Percentiles rank a stretch among this genome's conserved stretches.
phyloP scores from a whole-genome alignment of 2,329 filamentous ascomycete species.

The Macrophomina phaseolina region DNA sequence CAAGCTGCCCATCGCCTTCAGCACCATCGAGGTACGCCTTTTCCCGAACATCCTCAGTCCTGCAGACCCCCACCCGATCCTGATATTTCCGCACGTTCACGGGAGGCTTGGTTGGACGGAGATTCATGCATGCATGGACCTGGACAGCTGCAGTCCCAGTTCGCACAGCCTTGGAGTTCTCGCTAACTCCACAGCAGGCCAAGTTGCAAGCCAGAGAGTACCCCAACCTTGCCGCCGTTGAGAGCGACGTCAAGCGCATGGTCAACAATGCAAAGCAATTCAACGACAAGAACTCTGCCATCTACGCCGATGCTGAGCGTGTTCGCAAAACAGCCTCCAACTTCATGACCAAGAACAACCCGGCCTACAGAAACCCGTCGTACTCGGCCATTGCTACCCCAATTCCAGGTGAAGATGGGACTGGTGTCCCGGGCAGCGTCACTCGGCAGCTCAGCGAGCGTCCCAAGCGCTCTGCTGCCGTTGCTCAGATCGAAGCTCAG shows the following conservation, averaged over 20 bases:
- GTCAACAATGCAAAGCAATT: slow-evolving; percentile 86
- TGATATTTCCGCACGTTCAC: background rate
- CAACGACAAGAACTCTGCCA: slow-evolving; percentile 73
- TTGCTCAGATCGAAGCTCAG: slow-evolving; percentile 3
- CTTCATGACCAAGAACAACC: slow-evolving; percentile 86
- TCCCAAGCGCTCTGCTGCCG: slow-evolving; percentile 21
- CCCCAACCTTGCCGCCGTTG: slow-evolving; percentile 71
- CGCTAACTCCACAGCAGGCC: slow-evolving; percentile 44
- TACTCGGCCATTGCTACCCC: slow-evolving; percentile 78
- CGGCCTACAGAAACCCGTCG: slow-evolving; percentile 72
- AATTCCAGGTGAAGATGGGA: slow-evolving; percentile 57
- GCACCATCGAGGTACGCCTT: slow-evolving; percentile 68
- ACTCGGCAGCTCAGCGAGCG: slow-evolving; percentile 27
- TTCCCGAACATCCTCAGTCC: background rate
- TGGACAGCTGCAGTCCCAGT: background rate
- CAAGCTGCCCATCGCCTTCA: slow-evolving; percentile 77
- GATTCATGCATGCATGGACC: slow-evolving; percentile 13
- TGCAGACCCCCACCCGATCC: background rate
- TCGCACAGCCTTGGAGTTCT: background rate
- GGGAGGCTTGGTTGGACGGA: background rate
- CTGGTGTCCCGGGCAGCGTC: slow-evolving; percentile 12
- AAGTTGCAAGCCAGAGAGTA: slow-evolving; percentile 76
- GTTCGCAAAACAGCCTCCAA: slow-evolving; percentile 86
- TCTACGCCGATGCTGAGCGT: slow-evolving; percentile 84
- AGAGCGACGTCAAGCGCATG: slow-evolving; percentile 87